Conservation (phyloP, 257 asterid genomes). For the Pogostemon cablin region DNA sequence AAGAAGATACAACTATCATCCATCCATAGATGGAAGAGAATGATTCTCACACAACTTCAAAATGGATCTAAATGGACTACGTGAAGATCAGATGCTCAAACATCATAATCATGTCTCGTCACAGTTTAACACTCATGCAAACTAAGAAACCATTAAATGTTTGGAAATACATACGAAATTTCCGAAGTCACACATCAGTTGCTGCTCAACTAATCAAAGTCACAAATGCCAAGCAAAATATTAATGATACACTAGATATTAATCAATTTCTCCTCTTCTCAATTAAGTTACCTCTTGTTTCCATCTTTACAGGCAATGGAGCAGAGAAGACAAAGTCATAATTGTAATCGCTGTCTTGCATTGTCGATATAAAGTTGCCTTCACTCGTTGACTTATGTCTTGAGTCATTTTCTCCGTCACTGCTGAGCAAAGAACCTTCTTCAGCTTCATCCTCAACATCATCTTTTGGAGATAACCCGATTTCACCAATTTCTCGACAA, state of each 20-base stretch:
- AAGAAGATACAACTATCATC: not conserved
- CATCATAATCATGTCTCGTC: not conserved
- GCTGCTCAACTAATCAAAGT: conserved; percentile 27
- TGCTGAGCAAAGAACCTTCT: conserved; percentile 44
- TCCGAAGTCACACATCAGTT: conserved; percentile 26
- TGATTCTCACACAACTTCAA: not conserved
- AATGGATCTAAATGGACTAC: conserved; percentile 1
- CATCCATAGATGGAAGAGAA: conserved; percentile 6
- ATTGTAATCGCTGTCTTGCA: conserved; percentile 21
- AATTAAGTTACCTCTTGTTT: conserved; percentile 39
- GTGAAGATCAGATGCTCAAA: not conserved
- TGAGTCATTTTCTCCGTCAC: conserved; percentile 47
- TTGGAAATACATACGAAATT: conserved; percentile 7
- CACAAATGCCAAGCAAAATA: conserved; percentile 19
- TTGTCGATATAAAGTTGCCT: conserved; percentile 8
- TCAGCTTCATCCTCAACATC: conserved; percentile 44
- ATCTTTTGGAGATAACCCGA: conserved; percentile 43
- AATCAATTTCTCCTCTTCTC: conserved; percentile 39
- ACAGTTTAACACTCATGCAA: conserved; percentile 14
- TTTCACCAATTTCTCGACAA: conserved; percentile 48
- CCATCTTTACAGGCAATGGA: conserved; percentile 65
- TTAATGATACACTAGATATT: not conserved
- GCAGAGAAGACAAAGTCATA: conserved; percentile 47
- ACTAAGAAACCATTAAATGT: conserved; percentile 17
- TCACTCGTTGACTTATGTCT: conserved; percentile 25